Base-by-base conservation (phyloP, 768 basidiomycete genomes). In the Mycena belliarum region DNA sequence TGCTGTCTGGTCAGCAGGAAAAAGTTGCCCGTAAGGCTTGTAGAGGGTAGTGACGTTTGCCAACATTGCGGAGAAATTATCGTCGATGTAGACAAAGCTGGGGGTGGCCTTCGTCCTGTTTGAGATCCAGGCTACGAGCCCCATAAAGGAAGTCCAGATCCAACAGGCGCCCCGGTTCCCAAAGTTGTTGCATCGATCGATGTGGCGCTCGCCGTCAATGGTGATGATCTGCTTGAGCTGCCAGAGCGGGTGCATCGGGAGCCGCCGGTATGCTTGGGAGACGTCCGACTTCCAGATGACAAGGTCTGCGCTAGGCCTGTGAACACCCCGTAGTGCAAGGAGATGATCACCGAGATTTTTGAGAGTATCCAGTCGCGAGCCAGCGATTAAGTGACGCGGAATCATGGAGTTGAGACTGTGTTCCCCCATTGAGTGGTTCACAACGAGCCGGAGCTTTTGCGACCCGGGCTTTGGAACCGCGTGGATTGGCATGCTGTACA, bases 1-100 rank as follows among this genome's bases (percentile, higher is more conserved):
- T 1, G 40, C 18, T 0, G 49, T 67, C 49, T 76, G 75, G 4
- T 63, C 65, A 0, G 28, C 1, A 0, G 74, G 73, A 9, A 65
- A 51, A 20, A 9, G 42, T 1, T 38, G 16, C 9, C 55, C 18
- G 57, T 72, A 69, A 3, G 61, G 64, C 0, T 32, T 12, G 18
- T 53, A 53, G 11, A 2, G 38, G 37, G 40, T 45, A 4, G 29
- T 6, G 4, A 20, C 20, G 4, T 4, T 14, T 28, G 40, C 25
- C 4, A 24, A 12, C 1, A 45, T 44, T 9, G 3, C 11, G 2
- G 43, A 32, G 9, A 25, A 53, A 10, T 23, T 18, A 18, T 53
- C 52, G 16, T 53, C 52, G 24, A 53, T 44, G 21, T 53, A 53
- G 12, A 18, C 32, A 20, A 37, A 53, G 44, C 46, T 44, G 4